phyloP scores from a whole-genome alignment of 306 rosid genomes.

The Glycyrrhiza uralensis region DNA sequence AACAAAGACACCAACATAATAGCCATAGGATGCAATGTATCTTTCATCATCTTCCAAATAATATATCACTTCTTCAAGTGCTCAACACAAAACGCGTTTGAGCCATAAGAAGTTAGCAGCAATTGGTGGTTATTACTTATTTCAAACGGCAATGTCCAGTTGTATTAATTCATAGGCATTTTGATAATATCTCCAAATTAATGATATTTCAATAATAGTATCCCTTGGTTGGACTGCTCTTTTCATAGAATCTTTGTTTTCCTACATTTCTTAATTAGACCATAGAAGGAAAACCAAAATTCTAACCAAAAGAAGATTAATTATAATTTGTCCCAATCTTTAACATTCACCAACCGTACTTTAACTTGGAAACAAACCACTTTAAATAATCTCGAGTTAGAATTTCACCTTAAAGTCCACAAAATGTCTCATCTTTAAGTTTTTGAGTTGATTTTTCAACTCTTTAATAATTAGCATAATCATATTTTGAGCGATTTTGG shows the following conservation, averaged over 20 bases:
- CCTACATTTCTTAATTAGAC: not conserved
- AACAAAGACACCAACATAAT: not conserved
- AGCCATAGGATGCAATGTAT: not conserved
- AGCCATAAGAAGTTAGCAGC: constrained; percentile 4
- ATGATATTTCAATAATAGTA: not conserved
- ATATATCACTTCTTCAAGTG: not conserved
- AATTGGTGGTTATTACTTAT: not conserved
- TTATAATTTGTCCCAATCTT: too few relatives aligned
- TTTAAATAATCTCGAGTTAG: too few relatives aligned
- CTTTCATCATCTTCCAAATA: not conserved
- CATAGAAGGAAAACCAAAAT: not conserved
- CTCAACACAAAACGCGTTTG: constrained; percentile 25
- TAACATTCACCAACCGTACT: too few relatives aligned
- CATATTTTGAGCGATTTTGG: too few relatives aligned
- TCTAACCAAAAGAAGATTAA: too few relatives aligned
- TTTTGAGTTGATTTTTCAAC: too few relatives aligned
- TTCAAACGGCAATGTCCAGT: not conserved
- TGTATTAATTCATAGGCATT: not conserved
- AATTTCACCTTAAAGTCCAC: too few relatives aligned
- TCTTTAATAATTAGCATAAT: too few relatives aligned
- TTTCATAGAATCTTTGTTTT: not conserved
- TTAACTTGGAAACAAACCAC: too few relatives aligned
- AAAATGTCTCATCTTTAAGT: too few relatives aligned
- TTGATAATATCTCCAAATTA: not conserved
- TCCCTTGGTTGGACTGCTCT: not conserved